These are phyloP conservation scores for Orychophragmus violaceus DNA, from an alignment of 345 rosid genomes.

Conservation along the genomic window DNA sequence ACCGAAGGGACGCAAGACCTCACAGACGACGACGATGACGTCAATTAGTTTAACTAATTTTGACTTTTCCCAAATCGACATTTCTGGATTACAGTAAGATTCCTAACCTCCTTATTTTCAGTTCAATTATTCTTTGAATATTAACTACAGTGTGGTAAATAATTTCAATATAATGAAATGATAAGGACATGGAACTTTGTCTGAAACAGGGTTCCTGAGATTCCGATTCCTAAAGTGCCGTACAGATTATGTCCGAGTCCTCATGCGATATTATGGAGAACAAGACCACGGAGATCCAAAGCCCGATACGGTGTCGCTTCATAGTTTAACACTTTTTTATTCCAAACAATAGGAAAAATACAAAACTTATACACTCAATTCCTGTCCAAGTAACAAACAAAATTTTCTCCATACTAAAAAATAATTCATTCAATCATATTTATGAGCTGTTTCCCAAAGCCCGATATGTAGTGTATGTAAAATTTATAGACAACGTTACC, in stretches of 20 bases:
- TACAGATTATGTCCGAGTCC: conserved; percentile 65
- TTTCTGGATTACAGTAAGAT: conserved; percentile 49
- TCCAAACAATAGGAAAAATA: neutral
- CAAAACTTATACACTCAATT: neutral
- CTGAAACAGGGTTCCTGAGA: conserved; percentile 51
- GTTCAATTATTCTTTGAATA: neutral
- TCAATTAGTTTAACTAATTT: conserved; percentile 43
- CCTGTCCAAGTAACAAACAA: neutral
- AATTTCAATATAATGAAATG: too few relatives aligned
- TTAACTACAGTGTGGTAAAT: too few relatives aligned
- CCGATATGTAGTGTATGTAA: too few relatives aligned
- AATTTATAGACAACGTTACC: neutral
- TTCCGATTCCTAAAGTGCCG: conserved; percentile 56
- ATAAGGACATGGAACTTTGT: neutral
- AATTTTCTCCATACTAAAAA: neutral
- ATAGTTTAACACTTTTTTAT: neutral
- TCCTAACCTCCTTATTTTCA: conserved; percentile 3
- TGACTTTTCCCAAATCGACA: conserved; percentile 67
- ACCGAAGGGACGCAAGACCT: neutral
- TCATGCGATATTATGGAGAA: conserved; percentile 71
- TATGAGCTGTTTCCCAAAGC: too few relatives aligned
- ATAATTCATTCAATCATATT: too few relatives aligned
- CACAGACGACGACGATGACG: neutral
- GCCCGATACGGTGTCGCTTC: conserved; percentile 16
- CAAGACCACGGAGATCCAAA: conserved; percentile 51